Percentiles rank a stretch among this genome's conserved stretches.
Evolutionary conservation across 2,329 filamentous ascomycete species (phyloP).

Genomic region (Boeremia exigua): DNA sequence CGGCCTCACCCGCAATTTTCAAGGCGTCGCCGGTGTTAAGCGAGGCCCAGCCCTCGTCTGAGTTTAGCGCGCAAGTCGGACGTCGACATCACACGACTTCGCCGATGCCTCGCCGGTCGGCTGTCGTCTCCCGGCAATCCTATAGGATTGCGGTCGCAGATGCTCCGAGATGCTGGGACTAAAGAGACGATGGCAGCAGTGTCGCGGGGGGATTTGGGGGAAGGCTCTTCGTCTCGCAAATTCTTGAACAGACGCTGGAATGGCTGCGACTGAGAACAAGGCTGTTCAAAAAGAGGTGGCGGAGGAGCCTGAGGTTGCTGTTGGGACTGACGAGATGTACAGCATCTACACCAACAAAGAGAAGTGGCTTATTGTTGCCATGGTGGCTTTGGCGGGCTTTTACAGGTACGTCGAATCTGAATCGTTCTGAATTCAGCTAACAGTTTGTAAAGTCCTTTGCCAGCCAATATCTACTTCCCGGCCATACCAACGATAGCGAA

Average conservation of each 20-base stretch:
- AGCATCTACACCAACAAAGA: slow-evolving; percentile 38
- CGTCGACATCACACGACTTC: slow-evolving; percentile 11
- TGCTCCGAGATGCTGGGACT: slow-evolving; percentile 24
- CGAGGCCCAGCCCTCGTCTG: slow-evolving; percentile 7
- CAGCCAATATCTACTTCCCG: slow-evolving; percentile 51
- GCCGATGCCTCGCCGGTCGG: slow-evolving; percentile 26
- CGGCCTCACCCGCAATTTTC: slow-evolving; percentile 13
- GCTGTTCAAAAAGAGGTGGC: slow-evolving; percentile 24
- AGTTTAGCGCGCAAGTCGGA: not conserved
- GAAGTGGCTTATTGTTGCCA: slow-evolving; percentile 40
- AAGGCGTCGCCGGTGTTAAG: slow-evolving; percentile 9
- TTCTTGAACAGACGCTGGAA: slow-evolving; percentile 5
- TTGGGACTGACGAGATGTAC: slow-evolving; percentile 30
- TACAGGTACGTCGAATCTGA: slow-evolving; percentile 30
- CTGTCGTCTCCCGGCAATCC: slow-evolving; percentile 7
- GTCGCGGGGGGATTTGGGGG: slow-evolving; percentile 7
- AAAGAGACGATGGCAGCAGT: slow-evolving; percentile 10
- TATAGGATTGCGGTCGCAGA: slow-evolving; percentile 26
- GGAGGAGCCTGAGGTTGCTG: slow-evolving; percentile 21
- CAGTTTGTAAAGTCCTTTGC: slow-evolving; percentile 39
- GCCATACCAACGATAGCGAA: slow-evolving; percentile 41
- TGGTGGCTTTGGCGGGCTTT: slow-evolving; percentile 40
- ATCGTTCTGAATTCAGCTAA: not conserved
- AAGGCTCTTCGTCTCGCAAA: slow-evolving; percentile 8
- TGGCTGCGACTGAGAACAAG: slow-evolving; percentile 14